Evolutionary conservation across 495 filamentous ascomycete species (phyloP), one percentile per base, ranked within the genome.

Genomic region (Penicillium simplicissimum): DNA sequence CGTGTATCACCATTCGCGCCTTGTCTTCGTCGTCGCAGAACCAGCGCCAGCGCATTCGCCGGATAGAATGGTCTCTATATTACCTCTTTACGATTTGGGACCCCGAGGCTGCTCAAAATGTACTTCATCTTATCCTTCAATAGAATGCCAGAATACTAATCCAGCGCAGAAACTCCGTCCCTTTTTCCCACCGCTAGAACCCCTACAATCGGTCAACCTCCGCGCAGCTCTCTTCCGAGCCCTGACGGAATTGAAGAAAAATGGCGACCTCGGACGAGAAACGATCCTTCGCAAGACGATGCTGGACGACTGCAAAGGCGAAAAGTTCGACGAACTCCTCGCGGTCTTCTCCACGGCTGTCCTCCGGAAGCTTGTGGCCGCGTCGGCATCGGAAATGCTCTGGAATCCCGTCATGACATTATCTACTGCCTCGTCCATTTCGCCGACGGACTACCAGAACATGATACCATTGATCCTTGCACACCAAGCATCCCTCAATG

Each of bases 241-340:
- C 49, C 80, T 97, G 38, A 88, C 90, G 58, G 88, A 92, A 34
- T 79, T 90, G 52, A 96, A 96, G 81, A 96, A 92, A 74, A 90
- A 87, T 82, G 92, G 91, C 10, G 81, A 90, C 1, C 77, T 96
- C 19, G 89, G 90, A 10, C 83, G 88, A 52, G 91, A 96, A 70
- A 82, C 82, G 0, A 84, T 92, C 5, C 75, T 96, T 40, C 85
- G 93, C 43, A 96, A 94, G 75, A 91, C 89, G 0, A 94, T 96
- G 90, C 78, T 97, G 58, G 93, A 97, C 71, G 92, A 97, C 62
- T 97, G 93, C 76, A 90, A 87, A 63, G 91, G 90, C 34, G 90
- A 92, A 59, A 84, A 90, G 62, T 82, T 91, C 57, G 89, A 91
- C 69, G 92, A 97, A 73, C 73, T 94, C 1, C 80, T 96, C 11